Conservation (phyloP, 805 yeast genomes). For the Suhomyces sp. region DNA sequence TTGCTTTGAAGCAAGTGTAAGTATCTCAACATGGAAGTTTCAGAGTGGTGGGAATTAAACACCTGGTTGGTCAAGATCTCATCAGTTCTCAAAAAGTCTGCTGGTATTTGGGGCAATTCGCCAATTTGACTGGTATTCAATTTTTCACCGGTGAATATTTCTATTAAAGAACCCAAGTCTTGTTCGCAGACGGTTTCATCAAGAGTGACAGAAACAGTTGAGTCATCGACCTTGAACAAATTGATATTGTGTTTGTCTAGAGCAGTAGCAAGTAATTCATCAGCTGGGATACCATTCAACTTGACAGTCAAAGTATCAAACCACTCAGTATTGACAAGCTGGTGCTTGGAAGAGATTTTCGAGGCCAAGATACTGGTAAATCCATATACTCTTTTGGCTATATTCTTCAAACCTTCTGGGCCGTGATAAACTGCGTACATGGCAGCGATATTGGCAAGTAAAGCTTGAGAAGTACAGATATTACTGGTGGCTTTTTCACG, state of each 20-base stretch:
- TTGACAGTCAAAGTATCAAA: conserved; percentile 84
- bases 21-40: conserved; percentile 92
- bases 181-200: conserved; percentile 78
- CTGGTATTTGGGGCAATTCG: conserved; percentile 52
- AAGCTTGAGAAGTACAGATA: conserved; percentile 97
- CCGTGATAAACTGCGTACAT: conserved; percentile 97
- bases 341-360: conserved; percentile 45
- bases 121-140: conserved; percentile 12
- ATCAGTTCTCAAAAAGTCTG: conserved; percentile 53
- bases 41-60: conserved; percentile 86
- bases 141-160: conserved; percentile 53
- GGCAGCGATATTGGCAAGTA: conserved; percentile 92
- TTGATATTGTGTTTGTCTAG: conserved; percentile 66
- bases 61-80: conserved; percentile 66
- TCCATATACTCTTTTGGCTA: conserved; percentile 75
- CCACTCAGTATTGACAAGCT: conserved; percentile 58
- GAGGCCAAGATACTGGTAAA: conserved; percentile 70
- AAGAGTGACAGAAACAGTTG: conserved; percentile 71
- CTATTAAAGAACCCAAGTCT: conserved; percentile 58
- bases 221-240: conserved; percentile 61
- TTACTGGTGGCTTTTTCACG: conserved; percentile 97
- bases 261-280: conserved; percentile 56
- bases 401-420: conserved; percentile 74
- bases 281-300: conserved; percentile 50
- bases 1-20: conserved; percentile 77